Evolutionary conservation across 805 yeast genomes (phyloP).

Genomic region (Saccharomycopsis babjevae): DNA sequence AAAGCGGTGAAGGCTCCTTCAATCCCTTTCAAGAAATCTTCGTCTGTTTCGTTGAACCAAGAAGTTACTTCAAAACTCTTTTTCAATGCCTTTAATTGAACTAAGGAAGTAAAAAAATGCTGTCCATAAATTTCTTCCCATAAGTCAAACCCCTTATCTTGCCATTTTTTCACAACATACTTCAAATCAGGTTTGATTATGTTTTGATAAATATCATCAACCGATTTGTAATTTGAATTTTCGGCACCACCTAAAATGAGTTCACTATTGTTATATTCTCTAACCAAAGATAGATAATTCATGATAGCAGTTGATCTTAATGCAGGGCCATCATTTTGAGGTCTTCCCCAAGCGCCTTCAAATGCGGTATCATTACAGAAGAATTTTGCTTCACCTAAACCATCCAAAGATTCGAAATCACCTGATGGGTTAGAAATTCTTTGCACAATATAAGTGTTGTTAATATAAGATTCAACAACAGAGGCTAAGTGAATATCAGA

Average conservation of each 20-base stretch:
- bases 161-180: slow-evolving; percentile 46
- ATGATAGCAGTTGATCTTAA: slow-evolving; percentile 50
- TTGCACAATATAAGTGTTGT: slow-evolving; percentile 51
- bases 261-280: slow-evolving; percentile 16
- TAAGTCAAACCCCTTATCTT: slow-evolving; percentile 49
- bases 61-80: slow-evolving; percentile 35
- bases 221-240: not conserved
- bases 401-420: slow-evolving; percentile 35
- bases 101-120: slow-evolving; percentile 58
- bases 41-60: slow-evolving; percentile 19
- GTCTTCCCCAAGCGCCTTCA: slow-evolving; percentile 76
- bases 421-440: slow-evolving; percentile 65
- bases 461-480: slow-evolving; percentile 51
- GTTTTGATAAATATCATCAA: slow-evolving; percentile 30
- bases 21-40: slow-evolving; percentile 16
- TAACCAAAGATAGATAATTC: slow-evolving; percentile 13
- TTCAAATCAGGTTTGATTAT: slow-evolving; percentile 52
- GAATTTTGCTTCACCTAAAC: slow-evolving; percentile 89
- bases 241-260: slow-evolving; percentile 22
- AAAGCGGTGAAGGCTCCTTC: not conserved
- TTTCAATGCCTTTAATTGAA: slow-evolving; percentile 48
- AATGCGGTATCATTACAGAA: slow-evolving; percentile 55
- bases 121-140: slow-evolving; percentile 66
- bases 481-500: slow-evolving; percentile 22
- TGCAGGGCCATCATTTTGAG: slow-evolving; percentile 94